phyloP scores from a whole-genome alignment of 225 moss, liverwort and hornwort genomes.

The Pseudoscleropodium purum region DNA sequence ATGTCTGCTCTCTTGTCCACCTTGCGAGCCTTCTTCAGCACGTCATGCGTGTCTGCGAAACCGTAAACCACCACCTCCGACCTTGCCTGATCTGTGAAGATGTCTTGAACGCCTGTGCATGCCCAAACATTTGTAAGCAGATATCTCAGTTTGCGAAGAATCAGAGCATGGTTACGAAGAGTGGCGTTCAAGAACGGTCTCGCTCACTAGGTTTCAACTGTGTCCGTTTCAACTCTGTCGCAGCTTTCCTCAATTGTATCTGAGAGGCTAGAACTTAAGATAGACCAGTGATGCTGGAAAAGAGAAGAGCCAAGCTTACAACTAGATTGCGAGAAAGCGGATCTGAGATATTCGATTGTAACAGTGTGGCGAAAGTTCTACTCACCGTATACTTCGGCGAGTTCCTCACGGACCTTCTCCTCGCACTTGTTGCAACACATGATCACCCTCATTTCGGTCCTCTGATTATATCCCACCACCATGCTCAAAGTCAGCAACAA shows the following conservation, averaged over 20 bases:
- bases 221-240: background rate
- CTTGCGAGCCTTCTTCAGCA: slow-evolving; percentile 26
- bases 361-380: background rate
- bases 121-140: background rate
- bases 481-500: background rate
- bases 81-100: slow-evolving; percentile 17
- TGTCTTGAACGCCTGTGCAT: slow-evolving; percentile 21
- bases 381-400: slow-evolving; percentile 26
- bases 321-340: background rate
- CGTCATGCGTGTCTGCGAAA: slow-evolving; percentile 19
- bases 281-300: background rate
- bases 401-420: slow-evolving; percentile 35
- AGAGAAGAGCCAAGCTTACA: background rate
- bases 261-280: background rate
- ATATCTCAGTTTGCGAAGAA: background rate
- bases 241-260: background rate
- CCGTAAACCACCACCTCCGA: slow-evolving; percentile 28
- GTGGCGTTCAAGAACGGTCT: background rate
- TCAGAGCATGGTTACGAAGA: background rate
- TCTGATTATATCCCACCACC: background rate
- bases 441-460: slow-evolving; percentile 12
- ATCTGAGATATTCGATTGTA: background rate
- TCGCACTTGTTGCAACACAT: slow-evolving; percentile 43
- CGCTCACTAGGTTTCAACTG: background rate
- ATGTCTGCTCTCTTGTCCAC: slow-evolving; percentile 28